A percentile compares a stretch with the other conserved stretches of the same genome.
Evolutionary conservation across 1,284 basidiomycete genomes (phyloP).

Genomic region (Puccinia horiana): DNA sequence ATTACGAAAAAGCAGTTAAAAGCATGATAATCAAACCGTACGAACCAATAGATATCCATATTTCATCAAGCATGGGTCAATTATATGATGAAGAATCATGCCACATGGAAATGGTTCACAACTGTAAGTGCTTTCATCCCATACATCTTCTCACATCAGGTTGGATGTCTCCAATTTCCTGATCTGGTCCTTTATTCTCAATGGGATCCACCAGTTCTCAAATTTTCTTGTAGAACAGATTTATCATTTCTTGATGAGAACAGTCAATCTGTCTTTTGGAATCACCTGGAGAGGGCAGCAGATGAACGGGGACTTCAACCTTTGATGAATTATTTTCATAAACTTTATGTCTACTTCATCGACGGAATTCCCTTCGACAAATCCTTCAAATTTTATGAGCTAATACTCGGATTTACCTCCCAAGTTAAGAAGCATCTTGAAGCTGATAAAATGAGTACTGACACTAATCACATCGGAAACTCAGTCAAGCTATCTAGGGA

Average conservation of each 20-base stretch:
- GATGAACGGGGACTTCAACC: background rate
- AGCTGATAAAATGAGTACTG: background rate
- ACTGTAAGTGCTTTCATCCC: background rate
- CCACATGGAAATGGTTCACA: background rate
- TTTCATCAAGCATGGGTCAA: background rate
- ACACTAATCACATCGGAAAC: background rate
- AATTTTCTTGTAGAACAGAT: background rate
- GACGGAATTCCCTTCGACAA: background rate
- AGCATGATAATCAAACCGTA: background rate
- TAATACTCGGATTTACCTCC: background rate
- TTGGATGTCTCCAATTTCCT: background rate
- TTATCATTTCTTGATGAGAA: background rate
- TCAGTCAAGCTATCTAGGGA: background rate
- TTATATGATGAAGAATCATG: background rate
- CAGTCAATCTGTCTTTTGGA: background rate
- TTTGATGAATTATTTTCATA: background rate
- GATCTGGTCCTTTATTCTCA: background rate
- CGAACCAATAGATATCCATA: background rate
- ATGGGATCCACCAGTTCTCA: background rate
- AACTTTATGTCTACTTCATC: background rate
- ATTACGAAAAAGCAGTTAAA: background rate
- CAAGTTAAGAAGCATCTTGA: background rate
- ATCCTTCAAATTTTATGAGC: background rate
- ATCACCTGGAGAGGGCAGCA: background rate
- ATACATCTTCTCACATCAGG: background rate